Evolutionary conservation across 139 green algal species (phyloP), one percentile per base, ranked within the genome.

Genomic region (Monoraphidium neglectum): DNA sequence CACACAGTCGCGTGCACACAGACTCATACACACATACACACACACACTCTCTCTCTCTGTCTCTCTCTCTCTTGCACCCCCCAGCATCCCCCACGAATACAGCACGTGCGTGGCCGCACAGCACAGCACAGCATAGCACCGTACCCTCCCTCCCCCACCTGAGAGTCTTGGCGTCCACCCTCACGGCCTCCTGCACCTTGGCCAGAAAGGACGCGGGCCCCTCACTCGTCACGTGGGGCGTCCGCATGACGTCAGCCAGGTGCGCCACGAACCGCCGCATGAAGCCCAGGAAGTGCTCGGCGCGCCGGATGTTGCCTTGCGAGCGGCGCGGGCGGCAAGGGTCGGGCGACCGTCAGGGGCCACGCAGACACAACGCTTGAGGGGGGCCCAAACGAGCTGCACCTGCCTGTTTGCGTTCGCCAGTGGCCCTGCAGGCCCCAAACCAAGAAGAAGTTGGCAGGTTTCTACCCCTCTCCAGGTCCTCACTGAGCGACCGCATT

Each of bases 251-350:
- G 69, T 87, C 82, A 4, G 84, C 83, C 74, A 99, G 80, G 86
- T 96, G 93, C 46, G 88, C 78, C 66, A 99, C 75, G 64, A 99
- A 94, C 47, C 96, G 94, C 32, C 89, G 69, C 89, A 99, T 79
- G 83, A 99, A 98, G 16, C 88, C 86, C n/a, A 99, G 71, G 82
- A 99, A 99, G 84, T 99, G 96, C 87, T 99, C 96, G 21, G 95
- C 95, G 0, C 95, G 82, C 3, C 96, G 86, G 74, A 99, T 98
- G 84, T 98, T 98, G 62, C 96, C 96, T 68, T 91, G 80, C 35
- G 87, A 47, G 59, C 28, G n/a, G n/a, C 28, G 23, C n/a, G n/a
- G 51, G 51, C 21, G 51, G 35, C 13, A 15, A 10, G 64, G 13
- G 35, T 13, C 18, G 26, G 46, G 24, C 62, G n/a, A n/a, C 16